These are phyloP conservation scores for Russula olivacea DNA, from an alignment of 768 basidiomycete species.

Conservation along the genomic window DNA sequence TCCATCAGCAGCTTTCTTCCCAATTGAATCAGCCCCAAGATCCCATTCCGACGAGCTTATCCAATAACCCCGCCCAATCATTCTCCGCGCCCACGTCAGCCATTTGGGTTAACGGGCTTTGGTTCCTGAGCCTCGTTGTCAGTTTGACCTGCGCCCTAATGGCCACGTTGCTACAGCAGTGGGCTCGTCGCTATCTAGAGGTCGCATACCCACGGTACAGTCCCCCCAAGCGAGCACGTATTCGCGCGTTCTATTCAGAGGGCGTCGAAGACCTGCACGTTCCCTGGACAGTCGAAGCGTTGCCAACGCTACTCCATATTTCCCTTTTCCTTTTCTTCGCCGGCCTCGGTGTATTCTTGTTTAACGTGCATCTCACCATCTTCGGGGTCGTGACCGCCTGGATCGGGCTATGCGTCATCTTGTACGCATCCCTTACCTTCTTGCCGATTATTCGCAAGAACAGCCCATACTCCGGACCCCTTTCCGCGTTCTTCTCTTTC, in stretches of 20 bases:
- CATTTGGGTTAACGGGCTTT: constrained; percentile 38
- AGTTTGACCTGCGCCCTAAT: constrained; percentile 41
- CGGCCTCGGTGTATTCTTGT: constrained; percentile 43
- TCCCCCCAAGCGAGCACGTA: constrained; percentile 35
- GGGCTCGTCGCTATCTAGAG: constrained; percentile 38
- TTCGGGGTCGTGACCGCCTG: constrained; percentile 13
- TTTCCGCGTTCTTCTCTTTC: not conserved
- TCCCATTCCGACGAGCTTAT: not conserved
- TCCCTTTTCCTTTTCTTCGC: constrained; percentile 49
- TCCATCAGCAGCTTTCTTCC: not conserved
- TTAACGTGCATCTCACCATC: constrained; percentile 26
- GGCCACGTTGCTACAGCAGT: constrained; percentile 46
- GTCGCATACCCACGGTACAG: constrained; percentile 30
- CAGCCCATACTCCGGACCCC: constrained; percentile 11
- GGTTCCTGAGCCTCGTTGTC: constrained; percentile 36
- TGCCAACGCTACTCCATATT: constrained; percentile 45
- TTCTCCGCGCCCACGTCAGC: constrained; percentile 30
- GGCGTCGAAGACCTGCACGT: constrained; percentile 40
- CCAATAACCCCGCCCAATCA: constrained; percentile 3
- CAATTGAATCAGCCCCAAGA: not conserved
- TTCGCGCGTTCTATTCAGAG: constrained; percentile 35
- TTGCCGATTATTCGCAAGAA: constrained; percentile 13
- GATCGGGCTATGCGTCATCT: constrained; percentile 7
- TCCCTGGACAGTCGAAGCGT: constrained; percentile 37
- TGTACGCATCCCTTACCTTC: constrained; percentile 21